phyloP scores from a whole-genome alignment of 2,329 filamentous ascomycete species.

The Xylaria sp. region DNA sequence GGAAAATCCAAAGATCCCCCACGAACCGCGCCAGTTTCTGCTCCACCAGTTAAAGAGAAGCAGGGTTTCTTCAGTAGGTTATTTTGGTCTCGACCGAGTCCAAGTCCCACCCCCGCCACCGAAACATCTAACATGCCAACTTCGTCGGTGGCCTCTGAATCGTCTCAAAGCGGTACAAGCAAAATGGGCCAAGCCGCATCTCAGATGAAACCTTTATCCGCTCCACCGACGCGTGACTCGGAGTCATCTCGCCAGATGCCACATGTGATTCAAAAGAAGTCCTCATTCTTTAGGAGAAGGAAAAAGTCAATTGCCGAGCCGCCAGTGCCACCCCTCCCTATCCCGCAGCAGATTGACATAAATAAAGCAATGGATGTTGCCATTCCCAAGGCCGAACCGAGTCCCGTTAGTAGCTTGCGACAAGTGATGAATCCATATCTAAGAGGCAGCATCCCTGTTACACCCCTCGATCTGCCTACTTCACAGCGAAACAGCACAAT shows the following conservation, averaged over 20 bases:
- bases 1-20: conserved; percentile 61
- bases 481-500: conserved; percentile 34
- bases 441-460: conserved; percentile 29
- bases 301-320: conserved; percentile 89
- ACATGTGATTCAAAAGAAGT: conserved; percentile 81
- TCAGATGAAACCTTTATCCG: conserved; percentile 53
- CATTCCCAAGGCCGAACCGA: conserved; percentile 52
- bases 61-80: conserved; percentile 93
- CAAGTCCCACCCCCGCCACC: neutral
- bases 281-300: conserved; percentile 89
- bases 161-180: conserved; percentile 47
- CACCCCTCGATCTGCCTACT: conserved; percentile 28
- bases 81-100: conserved; percentile 72
- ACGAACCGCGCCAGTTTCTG: conserved; percentile 49
- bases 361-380: conserved; percentile 35
- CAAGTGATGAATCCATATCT: conserved; percentile 89
- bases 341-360: conserved; percentile 36
- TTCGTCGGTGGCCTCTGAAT: conserved; percentile 47
- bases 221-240: conserved; percentile 59
- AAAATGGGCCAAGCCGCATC: conserved; percentile 51
- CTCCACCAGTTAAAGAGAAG: conserved; percentile 65
- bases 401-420: conserved; percentile 79
- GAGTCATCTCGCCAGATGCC: conserved; percentile 47
- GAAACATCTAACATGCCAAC: conserved; percentile 38
- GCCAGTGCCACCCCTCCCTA: conserved; percentile 57